Percentiles rank a stretch among this genome's conserved stretches.
Evolutionary conservation across 1,284 basidiomycete genomes (phyloP).

Genomic region (Cutaneotrichosporon sp.): DNA sequence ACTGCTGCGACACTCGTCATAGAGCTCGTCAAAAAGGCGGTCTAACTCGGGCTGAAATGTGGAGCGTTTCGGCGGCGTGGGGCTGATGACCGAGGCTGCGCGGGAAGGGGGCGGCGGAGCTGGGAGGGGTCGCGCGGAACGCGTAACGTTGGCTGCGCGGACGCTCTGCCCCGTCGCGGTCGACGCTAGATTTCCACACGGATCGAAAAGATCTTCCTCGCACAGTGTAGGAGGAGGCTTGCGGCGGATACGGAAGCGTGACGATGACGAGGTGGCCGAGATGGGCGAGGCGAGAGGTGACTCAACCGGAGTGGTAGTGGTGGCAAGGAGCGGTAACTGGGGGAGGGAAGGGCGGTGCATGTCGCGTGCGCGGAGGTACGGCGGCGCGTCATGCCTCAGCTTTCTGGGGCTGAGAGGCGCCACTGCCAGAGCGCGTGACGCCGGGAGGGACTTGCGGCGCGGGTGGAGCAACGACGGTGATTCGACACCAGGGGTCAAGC

Average conservation of each 20-base stretch:
- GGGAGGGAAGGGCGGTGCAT: too few relatives aligned
- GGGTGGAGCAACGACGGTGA: too few relatives aligned
- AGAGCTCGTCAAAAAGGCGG: conserved; percentile 17
- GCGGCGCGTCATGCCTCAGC: too few relatives aligned
- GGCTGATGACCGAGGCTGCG: not conserved
- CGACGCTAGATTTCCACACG: not conserved
- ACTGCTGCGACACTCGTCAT: conserved; percentile 8
- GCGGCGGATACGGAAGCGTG: conserved; percentile 13
- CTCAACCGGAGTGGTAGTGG: too few relatives aligned
- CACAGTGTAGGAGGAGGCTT: conserved; percentile 8
- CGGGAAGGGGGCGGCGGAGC: not conserved
- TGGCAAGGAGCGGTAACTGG: too few relatives aligned
- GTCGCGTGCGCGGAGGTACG: too few relatives aligned
- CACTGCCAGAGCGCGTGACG: too few relatives aligned
- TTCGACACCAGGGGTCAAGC: too few relatives aligned
- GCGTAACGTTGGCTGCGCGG: not conserved
- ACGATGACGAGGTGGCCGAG: not conserved
- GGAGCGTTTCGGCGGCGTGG: not conserved
- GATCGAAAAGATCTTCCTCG: not conserved
- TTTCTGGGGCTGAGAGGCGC: too few relatives aligned
- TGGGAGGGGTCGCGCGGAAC: not conserved
- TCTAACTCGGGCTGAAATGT: conserved; percentile 13
- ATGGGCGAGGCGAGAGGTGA: too few relatives aligned
- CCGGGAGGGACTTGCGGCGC: too few relatives aligned
- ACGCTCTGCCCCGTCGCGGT: not conserved